Base-by-base conservation (phyloP, 202 grass and related monocot genomes). In the Setaria viridis region DNA sequence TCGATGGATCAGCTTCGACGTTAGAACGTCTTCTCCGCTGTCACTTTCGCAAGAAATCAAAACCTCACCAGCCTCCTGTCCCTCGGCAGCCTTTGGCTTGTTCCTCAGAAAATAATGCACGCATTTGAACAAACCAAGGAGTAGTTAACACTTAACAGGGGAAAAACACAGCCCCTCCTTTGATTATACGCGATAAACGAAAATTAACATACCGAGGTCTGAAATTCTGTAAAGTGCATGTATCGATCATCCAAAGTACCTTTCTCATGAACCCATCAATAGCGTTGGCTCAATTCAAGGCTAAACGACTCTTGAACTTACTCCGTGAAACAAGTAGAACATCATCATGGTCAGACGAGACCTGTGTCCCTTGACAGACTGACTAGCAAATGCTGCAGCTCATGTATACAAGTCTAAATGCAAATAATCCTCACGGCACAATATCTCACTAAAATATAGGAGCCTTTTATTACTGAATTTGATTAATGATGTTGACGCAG, bases 401-500 rank as follows among this genome's bases (percentile, higher is more conserved):
- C 25, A 17, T 74, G 16, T 74, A 16, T 74, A 74, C 30, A 57
- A 57, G 17, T 41, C 33, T 76, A 57, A 32, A 57, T 6, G 16
- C 16, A 76, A 55, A 74, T 20, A 74, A 11, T 11, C 29, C 4
- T 53, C 17, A 76, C 30, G 9, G 17, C 10, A 39, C 16, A 55
- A 11, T 54, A 56, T 37, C 16, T 56, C 9, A 56, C 37, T 9
- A 8, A 56, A 43, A 77, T 60, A 77, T 60, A 62, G 75, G 39
- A 78, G 57, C 75, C 75, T 17, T 62, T 62, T 46, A 62, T 78
- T 78, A 78, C 75, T 47, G 4, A 46, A 47, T 43, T 78, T 62
- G n/a, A 62, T 62, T 62, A 78, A 11, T 1, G 37, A 30, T 10
- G 6, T 47, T 32, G 56, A 47, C 0, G 41, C 3, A 15, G 41